Evolutionary conservation across 345 rosid species (phyloP).

Genomic region (Laguncularia racemosa): DNA sequence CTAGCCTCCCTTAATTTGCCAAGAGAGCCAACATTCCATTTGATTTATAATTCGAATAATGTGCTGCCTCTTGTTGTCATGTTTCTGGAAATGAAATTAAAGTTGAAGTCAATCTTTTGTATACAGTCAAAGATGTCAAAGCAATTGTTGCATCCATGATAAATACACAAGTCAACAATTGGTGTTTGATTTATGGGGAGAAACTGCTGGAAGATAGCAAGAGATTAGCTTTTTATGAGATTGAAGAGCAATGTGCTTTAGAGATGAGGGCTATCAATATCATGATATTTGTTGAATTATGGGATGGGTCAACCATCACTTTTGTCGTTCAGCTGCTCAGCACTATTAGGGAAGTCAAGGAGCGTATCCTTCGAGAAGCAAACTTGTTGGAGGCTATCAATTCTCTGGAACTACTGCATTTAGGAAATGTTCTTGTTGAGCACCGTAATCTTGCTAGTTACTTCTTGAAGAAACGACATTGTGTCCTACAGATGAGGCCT

Average conservation of each 20-base stretch:
- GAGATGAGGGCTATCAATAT: no score
- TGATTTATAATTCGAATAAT: slow-evolving; percentile 18
- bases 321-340: no score
- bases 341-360: no score
- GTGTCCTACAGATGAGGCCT: slow-evolving; percentile 11
- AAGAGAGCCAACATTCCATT: slow-evolving; percentile 14
- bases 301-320: no score
- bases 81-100: slow-evolving; percentile 14
- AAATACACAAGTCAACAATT: background rate
- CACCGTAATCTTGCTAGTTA: no score
- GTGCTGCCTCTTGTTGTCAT: slow-evolving; percentile 17
- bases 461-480: background rate
- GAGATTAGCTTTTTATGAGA: slow-evolving; percentile 23
- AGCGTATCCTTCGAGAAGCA: no score
- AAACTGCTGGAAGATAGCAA: slow-evolving; percentile 21
- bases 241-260: slow-evolving; percentile 10
- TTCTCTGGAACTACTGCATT: no score
- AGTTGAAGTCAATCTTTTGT: slow-evolving; percentile 13
- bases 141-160: slow-evolving; percentile 13
- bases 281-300: no score
- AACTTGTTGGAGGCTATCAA: no score
- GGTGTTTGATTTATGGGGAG: slow-evolving; percentile 12
- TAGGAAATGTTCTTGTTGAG: no score
- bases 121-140: slow-evolving; percentile 19
- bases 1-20: slow-evolving; percentile 17